Conservation (phyloP, 768 basidiomycete genomes). For the Terana coerulea region DNA sequence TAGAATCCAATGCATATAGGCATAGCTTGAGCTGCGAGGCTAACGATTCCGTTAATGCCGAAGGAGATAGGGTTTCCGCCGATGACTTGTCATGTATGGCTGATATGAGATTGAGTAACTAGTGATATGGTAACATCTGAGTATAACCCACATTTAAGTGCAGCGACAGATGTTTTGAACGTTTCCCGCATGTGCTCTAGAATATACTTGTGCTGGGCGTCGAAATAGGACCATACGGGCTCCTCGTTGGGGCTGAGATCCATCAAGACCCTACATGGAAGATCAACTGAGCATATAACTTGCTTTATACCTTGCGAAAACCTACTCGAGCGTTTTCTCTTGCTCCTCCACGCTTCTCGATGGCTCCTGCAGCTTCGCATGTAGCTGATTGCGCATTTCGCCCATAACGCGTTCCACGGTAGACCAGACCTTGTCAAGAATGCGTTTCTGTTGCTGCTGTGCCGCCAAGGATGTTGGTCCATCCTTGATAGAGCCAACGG, state of each 20-base stretch:
- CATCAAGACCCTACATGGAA: conserved; percentile 65
- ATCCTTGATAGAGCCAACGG: conserved; percentile 61
- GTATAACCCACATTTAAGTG: conserved; percentile 42
- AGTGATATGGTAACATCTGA: neutral
- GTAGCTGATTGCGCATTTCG: conserved; percentile 79
- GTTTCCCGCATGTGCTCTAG: conserved; percentile 68
- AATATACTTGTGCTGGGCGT: conserved; percentile 87
- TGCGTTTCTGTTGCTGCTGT: conserved; percentile 82
- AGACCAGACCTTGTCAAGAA: conserved; percentile 94
- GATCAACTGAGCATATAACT: neutral
- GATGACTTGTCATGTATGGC: conserved; percentile 44
- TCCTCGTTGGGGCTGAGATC: conserved; percentile 87
- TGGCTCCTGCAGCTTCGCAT: conserved; percentile 78
- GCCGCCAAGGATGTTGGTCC: conserved; percentile 42
- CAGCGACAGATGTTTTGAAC: conserved; percentile 48
- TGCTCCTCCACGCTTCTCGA: conserved; percentile 85
- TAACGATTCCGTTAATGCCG: conserved; percentile 32
- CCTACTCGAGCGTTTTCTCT: conserved; percentile 94
- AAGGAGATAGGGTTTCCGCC: conserved; percentile 32
- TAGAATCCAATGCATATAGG: conserved; percentile 56
- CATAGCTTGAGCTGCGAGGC: conserved; percentile 57
- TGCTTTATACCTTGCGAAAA: conserved; percentile 5
- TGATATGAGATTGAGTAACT: conserved; percentile 21
- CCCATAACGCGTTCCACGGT: conserved; percentile 93
- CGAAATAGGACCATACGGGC: conserved; percentile 94